Evolutionary conservation across 495 filamentous ascomycete species (phyloP), one percentile per base, ranked within the genome.

Genomic region (Neurospora cerealis): DNA sequence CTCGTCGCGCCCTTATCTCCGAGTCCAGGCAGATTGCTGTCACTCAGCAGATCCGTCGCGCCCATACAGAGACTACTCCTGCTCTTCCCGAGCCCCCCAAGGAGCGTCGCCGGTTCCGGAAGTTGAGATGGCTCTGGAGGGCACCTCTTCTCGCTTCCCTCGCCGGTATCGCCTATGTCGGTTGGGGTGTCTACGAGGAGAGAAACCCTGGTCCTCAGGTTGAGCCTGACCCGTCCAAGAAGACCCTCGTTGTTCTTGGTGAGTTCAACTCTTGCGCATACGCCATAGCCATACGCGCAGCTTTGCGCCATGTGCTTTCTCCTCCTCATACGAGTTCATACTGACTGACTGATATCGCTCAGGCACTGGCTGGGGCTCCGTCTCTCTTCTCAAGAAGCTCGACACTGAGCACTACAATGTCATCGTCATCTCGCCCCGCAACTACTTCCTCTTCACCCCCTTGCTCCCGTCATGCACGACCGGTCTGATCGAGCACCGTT

Each of bases 391-490:
- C 75, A 99, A 99, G 90, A 97, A 95, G 80, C 90, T 99, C 79
- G 96, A 99, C 81, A 97, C 96, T 69, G 91, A 95, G 78, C 96
- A 98, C 88, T 99, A 97, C 88, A 98, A 98, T 84, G 96, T 99
- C 80, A 83, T 97, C 83, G 93, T 99, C 77, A 92, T 94, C 82
- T 98, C 95, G 54, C 96, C 96, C 72, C 93, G 96, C 77, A 98
- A 98, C 85, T 99, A 96, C 89, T 99, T 99, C 91, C 92, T 99
- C 73, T 99, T 98, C 88, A 99, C 96, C 21, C 96, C 96, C 54
- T 89, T 99, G 66, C 88, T 99, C 54, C 96, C 96, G 71, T 97
- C 94, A 80, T 98, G 96, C 84, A 98, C 96, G 34, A 97, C 93
- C 70, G 96, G 96, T 81, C 91, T 93, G 77, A 95, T 99, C 80